Evolutionary conservation across 371 early-diverging fungal genomes (phyloP), one percentile per base, ranked within the genome.

Genomic region (Mortierella sp.): DNA sequence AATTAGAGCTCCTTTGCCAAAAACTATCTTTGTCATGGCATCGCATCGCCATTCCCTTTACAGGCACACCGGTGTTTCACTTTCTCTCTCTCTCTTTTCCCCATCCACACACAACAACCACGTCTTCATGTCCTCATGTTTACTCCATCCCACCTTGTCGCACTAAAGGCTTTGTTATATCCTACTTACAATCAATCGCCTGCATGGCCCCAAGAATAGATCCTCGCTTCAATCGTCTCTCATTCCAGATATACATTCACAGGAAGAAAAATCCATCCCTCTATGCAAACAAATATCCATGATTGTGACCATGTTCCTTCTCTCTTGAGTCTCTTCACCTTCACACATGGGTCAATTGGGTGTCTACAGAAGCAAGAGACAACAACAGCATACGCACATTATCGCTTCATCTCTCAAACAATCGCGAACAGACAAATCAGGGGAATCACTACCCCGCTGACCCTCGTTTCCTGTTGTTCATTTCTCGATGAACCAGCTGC

Each of bases 21-120:
- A n/a, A n/a, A n/a, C n/a, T 58, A 58, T 58, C 58, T 58, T 58
- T 58, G 34, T 34, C 58, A 55, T 55, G 48, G n/a, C 8, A 19
- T 19, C 7, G 37, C 58, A 58, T 58, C 58, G 41, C 43, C 65
- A 43, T 43, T 43, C 65, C 41, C 39, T 64, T 43, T 40, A 26
- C 65, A 64, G 43, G 43, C 41, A 43, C 65, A 64, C 39, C 65
- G 65, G 26, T 41, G 29, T 66, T 24, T 66, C 66, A 44, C 26
- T 41, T 16, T 45, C 45, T 13, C 7, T 11, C 29, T 45, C 43
- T 44, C 34, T 16, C 31, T 66, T 29, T 39, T 41, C 29, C 29
- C 31, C 26, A 16, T 11, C 13, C 34, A 37, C 13, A 16, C 14
- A 6, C 45, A n/a, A n/a, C n/a, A n/a, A n/a, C n/a, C n/a, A 45